Evolutionary conservation across 441 rosid genomes (phyloP), one percentile per base, ranked within the genome.

Genomic region (Rhodomyrtus psidioides): DNA sequence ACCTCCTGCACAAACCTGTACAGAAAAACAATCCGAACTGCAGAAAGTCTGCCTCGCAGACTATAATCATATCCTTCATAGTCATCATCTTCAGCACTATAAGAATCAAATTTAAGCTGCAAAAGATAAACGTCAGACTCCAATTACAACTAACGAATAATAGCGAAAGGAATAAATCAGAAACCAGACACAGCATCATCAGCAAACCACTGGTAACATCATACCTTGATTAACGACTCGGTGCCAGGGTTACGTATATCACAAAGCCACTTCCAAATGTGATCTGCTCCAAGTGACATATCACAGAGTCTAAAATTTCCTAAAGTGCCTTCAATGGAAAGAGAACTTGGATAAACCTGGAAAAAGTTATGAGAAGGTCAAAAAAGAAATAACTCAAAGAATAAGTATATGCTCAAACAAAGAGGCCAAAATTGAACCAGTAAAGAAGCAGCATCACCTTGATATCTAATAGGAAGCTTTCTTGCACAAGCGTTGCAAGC

Each of bases 1-100:
- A 98, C 99, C 99, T 98, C 99, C 88, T 92, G 99, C 84, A 98
- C 95, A 93, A 98, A 98, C 89, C 99, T 92, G 91, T 98, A 95
- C 82, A 98, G 99, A 89, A 98, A 98, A 86, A 98, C 92, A 89
- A 98, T 94, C 87, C 99, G 96, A 86, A 96, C 99, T 85, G 99
- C 99, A 74, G 99, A 98, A 88, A 98, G 95, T 88, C 92, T 93
- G 74, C 99, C 97, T 88, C 89, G 92, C 94, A 98, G 93, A 91
- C 98, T 96, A 87, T 95, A 98, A 91, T 94, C 98, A 90, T 96
- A 96, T 87, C 99, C 99, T 92, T 96, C 98, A 92, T 96, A 98
- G 89, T 97, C 99, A 86, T 95, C 98, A 93, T 98, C 99, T 86
- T 98, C 99, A 83, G 92, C 92, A 93, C 96, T 93, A 84, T 94